Percentiles rank a stretch among this genome's conserved stretches.
These are phyloP conservation scores for Azolla pinnata DNA, from an alignment of 75 land plant species.

Conservation along the genomic window DNA sequence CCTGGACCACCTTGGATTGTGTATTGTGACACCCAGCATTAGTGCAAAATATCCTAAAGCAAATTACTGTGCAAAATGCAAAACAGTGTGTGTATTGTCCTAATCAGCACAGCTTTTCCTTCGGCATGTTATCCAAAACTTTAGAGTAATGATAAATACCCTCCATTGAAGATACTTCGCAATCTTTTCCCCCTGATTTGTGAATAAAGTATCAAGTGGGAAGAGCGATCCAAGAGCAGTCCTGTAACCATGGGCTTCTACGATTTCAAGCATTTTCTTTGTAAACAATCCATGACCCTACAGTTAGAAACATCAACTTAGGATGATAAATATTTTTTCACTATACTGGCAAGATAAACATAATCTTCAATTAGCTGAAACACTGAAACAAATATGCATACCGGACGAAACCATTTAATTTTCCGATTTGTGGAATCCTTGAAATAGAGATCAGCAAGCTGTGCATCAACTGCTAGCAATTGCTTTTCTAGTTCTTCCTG, in stretches of 20 bases:
- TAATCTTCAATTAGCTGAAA: neutral
- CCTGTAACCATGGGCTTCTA: constrained; percentile 22
- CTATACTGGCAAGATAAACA: constrained; percentile 1
- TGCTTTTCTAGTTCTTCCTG: constrained; percentile 33
- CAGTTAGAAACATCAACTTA: constrained; percentile 2
- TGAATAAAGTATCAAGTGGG: constrained; percentile 29
- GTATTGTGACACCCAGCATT: too few species aligned
- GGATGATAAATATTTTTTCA: too few species aligned
- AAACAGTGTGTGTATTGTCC: too few species aligned
- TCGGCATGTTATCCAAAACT: neutral
- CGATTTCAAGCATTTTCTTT: constrained; percentile 12
- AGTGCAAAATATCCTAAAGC: too few species aligned
- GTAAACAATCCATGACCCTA: constrained; percentile 35
- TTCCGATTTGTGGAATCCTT: constrained; percentile 14
- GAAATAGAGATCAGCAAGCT: constrained; percentile 16
- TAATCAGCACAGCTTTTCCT: neutral
- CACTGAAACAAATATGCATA: constrained; percentile 5
- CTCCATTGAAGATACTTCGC: constrained; percentile 29
- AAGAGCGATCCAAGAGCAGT: constrained; percentile 25
- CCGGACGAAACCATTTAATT: constrained; percentile 42
- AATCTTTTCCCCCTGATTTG: constrained; percentile 18
- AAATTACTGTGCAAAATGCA: too few species aligned
- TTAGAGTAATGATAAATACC: constrained; percentile 11
- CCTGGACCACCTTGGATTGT: neutral
- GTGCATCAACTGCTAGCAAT: constrained; percentile 22